phyloP scores from a whole-genome alignment of 441 rosid species.

The Arabidopsis lyrata region DNA sequence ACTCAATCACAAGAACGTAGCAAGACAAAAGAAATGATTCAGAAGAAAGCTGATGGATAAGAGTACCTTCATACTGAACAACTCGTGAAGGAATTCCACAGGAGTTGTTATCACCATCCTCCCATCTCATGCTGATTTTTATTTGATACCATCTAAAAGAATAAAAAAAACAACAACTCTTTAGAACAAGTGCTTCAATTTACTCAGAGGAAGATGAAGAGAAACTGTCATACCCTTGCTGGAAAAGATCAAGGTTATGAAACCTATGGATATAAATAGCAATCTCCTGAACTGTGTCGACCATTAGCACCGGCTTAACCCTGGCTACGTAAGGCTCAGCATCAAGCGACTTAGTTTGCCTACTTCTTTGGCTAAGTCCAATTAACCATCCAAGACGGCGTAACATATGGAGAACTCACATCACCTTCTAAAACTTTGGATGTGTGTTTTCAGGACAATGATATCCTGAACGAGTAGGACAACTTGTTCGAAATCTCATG shows the following conservation, averaged over 20 bases:
- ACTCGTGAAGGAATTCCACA: slow-evolving; percentile 82
- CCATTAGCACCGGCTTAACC: slow-evolving; percentile 63
- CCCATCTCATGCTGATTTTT: slow-evolving; percentile 83
- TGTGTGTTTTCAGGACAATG: slow-evolving; percentile 28
- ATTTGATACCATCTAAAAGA: slow-evolving; percentile 85
- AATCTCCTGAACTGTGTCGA: slow-evolving; percentile 81
- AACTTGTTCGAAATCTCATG: slow-evolving; percentile 24
- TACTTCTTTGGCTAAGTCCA: slow-evolving; percentile 56
- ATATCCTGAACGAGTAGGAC: slow-evolving; percentile 33
- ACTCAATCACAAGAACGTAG: slow-evolving; percentile 1
- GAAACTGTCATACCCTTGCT: slow-evolving; percentile 76
- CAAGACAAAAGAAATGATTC: not conserved
- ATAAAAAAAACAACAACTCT: not conserved
- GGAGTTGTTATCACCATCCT: slow-evolving; percentile 54
- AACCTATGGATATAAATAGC: slow-evolving; percentile 64
- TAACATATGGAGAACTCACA: slow-evolving; percentile 60
- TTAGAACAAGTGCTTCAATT: not conserved
- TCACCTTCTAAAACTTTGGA: slow-evolving; percentile 42
- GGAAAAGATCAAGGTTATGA: slow-evolving; percentile 61
- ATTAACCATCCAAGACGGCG: slow-evolving; percentile 59
- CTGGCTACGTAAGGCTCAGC: slow-evolving; percentile 55
- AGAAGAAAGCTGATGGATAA: slow-evolving; percentile 9
- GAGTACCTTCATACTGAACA: slow-evolving; percentile 91
- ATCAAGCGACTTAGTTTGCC: slow-evolving; percentile 55
- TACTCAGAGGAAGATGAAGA: not conserved